Evolutionary conservation across 345 rosid genomes (phyloP).

Genomic region (thale cress (Arabidopsis thaliana)): TAIR10.1 NC_003071.7:18487001-18487500

Average conservation of each 20-base stretch:
- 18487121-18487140: not conserved
- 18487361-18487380: slow-evolving; percentile 42
- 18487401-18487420: slow-evolving; percentile 39
- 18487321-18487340: slow-evolving; percentile 37
- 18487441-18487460: slow-evolving; percentile 47
- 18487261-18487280: slow-evolving; percentile 43
- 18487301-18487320: slow-evolving; percentile 40
- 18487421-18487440: slow-evolving; percentile 46
- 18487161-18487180: not conserved
- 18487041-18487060: not conserved
- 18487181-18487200: slow-evolving; percentile 1
- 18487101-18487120: not conserved
- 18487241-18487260: slow-evolving; percentile 33
- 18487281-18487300: slow-evolving; percentile 44
- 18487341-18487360: slow-evolving; percentile 45
- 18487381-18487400: slow-evolving; percentile 34
- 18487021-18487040: not conserved
- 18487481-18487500: slow-evolving; percentile 39
- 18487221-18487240: not conserved
- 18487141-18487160: not conserved
- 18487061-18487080: not conserved
- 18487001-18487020: not conserved
- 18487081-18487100: not conserved
- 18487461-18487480: slow-evolving; percentile 39
- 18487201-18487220: not conserved